Evolutionary conservation across 106 monocot genomes (phyloP).

Genomic region (Cymbidium sinense): DNA sequence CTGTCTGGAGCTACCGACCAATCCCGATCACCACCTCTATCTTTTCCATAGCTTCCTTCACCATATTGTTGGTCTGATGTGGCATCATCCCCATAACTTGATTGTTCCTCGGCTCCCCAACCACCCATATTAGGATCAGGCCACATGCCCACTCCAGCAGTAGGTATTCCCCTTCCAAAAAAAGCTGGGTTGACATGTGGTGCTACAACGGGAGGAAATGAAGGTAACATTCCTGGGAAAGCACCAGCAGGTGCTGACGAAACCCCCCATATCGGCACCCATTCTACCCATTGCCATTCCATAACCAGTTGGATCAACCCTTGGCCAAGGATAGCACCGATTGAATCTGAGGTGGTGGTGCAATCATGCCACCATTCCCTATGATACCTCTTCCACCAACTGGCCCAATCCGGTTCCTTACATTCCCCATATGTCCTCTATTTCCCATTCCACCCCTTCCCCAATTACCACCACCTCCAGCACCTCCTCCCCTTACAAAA

Average conservation of each 20-base stretch:
- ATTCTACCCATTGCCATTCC: constrained; percentile 75
- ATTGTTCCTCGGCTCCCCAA: constrained; percentile 80
- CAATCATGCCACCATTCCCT: constrained; percentile 71
- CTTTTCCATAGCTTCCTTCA: constrained; percentile 63
- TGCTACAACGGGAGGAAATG: constrained; percentile 79
- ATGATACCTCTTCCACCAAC: constrained; percentile 72
- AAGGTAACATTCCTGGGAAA: constrained; percentile 75
- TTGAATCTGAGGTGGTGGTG: constrained; percentile 60
- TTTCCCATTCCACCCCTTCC: constrained; percentile 42
- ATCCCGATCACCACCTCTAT: constrained; percentile 54
- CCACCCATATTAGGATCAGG: constrained; percentile 60
- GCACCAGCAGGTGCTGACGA: constrained; percentile 52
- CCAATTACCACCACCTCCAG: constrained; percentile 21
- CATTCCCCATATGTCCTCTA: constrained; percentile 53
- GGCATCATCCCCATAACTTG: constrained; percentile 83
- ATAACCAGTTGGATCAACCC: constrained; percentile 80
- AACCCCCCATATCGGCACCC: constrained; percentile 69
- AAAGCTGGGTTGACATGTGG: constrained; percentile 91
- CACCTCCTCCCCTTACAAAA: constrained; percentile 16
- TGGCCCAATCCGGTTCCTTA: constrained; percentile 65
- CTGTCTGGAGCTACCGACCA: constrained; percentile 47
- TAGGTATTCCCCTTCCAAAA: constrained; percentile 71
- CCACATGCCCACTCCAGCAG: constrained; percentile 77
- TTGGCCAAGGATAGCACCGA: constrained; percentile 59
- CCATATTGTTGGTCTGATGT: constrained; percentile 87